These are phyloP conservation scores for Nemania sp. DNA, from an alignment of 2,329 filamentous ascomycete genomes.

Conservation along the genomic window DNA sequence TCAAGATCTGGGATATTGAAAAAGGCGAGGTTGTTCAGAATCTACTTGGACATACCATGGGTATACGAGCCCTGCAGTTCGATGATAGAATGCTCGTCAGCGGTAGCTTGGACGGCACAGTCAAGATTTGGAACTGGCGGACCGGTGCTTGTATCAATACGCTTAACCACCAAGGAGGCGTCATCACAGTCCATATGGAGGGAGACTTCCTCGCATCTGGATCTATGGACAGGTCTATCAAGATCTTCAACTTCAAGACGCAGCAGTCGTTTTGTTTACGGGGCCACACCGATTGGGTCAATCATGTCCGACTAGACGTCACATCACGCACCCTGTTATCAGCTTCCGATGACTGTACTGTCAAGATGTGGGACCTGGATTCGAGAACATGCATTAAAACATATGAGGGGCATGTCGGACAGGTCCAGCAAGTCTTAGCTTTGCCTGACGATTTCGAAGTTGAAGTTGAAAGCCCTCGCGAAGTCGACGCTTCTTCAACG, in stretches of 20 bases:
- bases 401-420: slow-evolving; percentile 89
- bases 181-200: slow-evolving; percentile 87
- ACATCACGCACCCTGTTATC: slow-evolving; percentile 85
- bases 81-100: slow-evolving; percentile 90
- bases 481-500: slow-evolving; percentile 58
- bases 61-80: slow-evolving; percentile 88
- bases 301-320: slow-evolving; percentile 86
- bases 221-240: slow-evolving; percentile 85
- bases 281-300: slow-evolving; percentile 93
- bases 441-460: slow-evolving; percentile 88
- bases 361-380: slow-evolving; percentile 92
- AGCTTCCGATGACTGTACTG: slow-evolving; percentile 88
- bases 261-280: slow-evolving; percentile 78
- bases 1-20: slow-evolving; percentile 95
- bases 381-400: slow-evolving; percentile 74
- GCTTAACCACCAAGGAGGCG: slow-evolving; percentile 76
- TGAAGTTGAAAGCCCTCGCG: slow-evolving; percentile 65
- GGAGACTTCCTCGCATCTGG: slow-evolving; percentile 83
- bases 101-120: slow-evolving; percentile 81
- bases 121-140: slow-evolving; percentile 96
- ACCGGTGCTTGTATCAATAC: slow-evolving; percentile 86
- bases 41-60: slow-evolving; percentile 76
- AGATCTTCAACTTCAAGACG: slow-evolving; percentile 89
- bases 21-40: slow-evolving; percentile 86
- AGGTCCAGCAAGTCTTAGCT: slow-evolving; percentile 87